A percentile compares a stretch with the other conserved stretches of the same genome.
These are phyloP conservation scores for Gastroboletus turbinatus DNA, from an alignment of 1,284 basidiomycete species.

Conservation along the genomic window DNA sequence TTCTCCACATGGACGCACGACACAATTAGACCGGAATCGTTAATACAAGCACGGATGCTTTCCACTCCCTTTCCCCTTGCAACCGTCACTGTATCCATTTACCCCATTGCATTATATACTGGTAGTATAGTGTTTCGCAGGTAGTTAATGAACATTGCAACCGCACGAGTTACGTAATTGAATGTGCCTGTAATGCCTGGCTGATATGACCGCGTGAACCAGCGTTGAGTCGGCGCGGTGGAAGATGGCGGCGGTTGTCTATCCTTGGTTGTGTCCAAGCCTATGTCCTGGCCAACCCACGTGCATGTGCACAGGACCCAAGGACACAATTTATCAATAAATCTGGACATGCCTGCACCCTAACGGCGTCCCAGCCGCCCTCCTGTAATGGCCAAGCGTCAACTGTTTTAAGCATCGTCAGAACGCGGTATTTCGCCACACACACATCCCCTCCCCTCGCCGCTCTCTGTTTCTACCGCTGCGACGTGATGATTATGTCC, in stretches of 20 bases:
- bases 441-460: neutral
- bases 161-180: conserved; percentile 11
- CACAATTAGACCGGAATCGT: conserved; percentile 18
- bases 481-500: conserved; percentile 23
- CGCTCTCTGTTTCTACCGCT: neutral
- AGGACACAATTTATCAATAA: conserved; percentile 24
- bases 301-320: conserved; percentile 26
- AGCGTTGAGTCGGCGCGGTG: conserved; percentile 2
- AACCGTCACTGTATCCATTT: conserved; percentile 27
- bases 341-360: conserved; percentile 21
- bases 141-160: conserved; percentile 16
- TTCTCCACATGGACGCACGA: conserved; percentile 22
- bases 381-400: conserved; percentile 30
- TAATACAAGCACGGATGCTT: neutral
- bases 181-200: conserved; percentile 7
- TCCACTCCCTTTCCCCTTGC: conserved; percentile 10
- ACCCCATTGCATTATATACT: conserved; percentile 12
- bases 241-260: conserved; percentile 18
- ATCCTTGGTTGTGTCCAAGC: conserved; percentile 16
- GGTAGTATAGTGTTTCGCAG: conserved; percentile 5
- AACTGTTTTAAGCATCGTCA: conserved; percentile 30
- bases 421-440: conserved; percentile 4
- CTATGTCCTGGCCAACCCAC: conserved; percentile 21
- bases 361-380: conserved; percentile 15
- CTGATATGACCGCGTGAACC: conserved; percentile 31